A percentile compares a stretch with the other conserved stretches of the same genome.
phyloP scores from a whole-genome alignment of 306 rosid species.

The Herpetospermum pedunculosum region DNA sequence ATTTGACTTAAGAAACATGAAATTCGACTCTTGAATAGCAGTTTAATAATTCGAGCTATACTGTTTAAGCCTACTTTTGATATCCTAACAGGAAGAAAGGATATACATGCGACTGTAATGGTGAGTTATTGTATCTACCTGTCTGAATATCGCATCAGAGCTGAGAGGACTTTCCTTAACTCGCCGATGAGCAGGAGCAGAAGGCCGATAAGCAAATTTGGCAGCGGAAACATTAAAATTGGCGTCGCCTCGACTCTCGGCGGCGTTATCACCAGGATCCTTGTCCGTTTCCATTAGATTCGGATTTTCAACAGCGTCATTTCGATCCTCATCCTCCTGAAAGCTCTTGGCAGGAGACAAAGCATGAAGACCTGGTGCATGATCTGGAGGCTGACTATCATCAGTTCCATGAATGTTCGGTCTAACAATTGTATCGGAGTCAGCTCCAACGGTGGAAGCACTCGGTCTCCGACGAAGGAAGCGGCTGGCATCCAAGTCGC shows the following conservation, averaged over 20 bases:
- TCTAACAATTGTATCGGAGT: conserved; percentile 20
- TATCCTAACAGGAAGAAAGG: neutral
- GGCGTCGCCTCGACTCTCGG: conserved; percentile 9
- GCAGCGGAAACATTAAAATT: conserved; percentile 15
- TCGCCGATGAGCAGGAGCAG: conserved; percentile 67
- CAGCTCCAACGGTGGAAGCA: conserved; percentile 11
- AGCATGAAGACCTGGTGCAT: conserved; percentile 22
- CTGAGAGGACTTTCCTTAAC: conserved; percentile 87
- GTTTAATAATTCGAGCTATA: neutral
- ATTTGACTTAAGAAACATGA: neutral
- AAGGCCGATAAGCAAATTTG: conserved; percentile 48
- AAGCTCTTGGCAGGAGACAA: conserved; percentile 11
- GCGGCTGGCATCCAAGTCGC: conserved; percentile 31
- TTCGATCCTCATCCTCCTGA: conserved; percentile 23
- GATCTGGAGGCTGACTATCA: conserved; percentile 20
- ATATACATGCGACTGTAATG: neutral
- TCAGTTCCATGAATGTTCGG: conserved; percentile 13
- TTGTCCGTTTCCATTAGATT: conserved; percentile 5
- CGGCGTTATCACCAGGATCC: conserved; percentile 6
- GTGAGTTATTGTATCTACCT: conserved; percentile 29
- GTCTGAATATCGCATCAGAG: conserved; percentile 72
- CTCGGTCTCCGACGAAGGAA: conserved; percentile 37
- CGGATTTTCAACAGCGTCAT: conserved; percentile 14
- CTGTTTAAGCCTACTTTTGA: neutral
- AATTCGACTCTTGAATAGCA: neutral